Evolutionary conservation across 2,329 filamentous ascomycete genomes (phyloP).

Genomic region (Rhynchosporium secalis): DNA sequence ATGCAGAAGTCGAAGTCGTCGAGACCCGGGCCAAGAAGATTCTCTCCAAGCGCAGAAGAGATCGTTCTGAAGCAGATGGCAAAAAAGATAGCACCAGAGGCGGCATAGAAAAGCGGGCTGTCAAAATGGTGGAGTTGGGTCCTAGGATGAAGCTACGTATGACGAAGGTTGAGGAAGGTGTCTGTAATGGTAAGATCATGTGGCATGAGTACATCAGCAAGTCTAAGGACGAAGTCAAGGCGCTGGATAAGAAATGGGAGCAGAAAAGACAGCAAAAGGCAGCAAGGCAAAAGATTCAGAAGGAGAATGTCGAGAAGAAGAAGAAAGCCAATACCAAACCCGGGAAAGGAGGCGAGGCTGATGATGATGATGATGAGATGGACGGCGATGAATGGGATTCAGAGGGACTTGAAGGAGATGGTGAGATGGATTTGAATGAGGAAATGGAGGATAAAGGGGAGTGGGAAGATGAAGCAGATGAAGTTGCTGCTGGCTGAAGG

Average conservation of each 20-base stretch:
- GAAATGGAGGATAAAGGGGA: constrained; percentile 38
- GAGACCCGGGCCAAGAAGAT: constrained; percentile 65
- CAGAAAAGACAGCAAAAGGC: constrained; percentile 78
- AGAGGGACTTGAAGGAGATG: constrained; percentile 40
- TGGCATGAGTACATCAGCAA: constrained; percentile 97
- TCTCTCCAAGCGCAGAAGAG: constrained; percentile 48
- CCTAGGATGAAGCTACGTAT: constrained; percentile 85
- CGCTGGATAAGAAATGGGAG: constrained; percentile 82
- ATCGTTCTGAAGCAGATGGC: constrained; percentile 45
- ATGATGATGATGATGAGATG: constrained; percentile 51
- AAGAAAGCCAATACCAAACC: constrained; percentile 57
- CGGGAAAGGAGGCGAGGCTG: constrained; percentile 54
- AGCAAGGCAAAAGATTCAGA: constrained; percentile 76
- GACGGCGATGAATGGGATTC: constrained; percentile 47
- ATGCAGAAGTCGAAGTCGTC: constrained; percentile 88
- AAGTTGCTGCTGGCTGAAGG: constrained; percentile 38
- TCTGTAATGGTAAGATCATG: constrained; percentile 88
- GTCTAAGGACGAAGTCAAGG: constrained; percentile 71
- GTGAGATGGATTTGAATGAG: constrained; percentile 39
- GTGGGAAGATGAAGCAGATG: constrained; percentile 40
- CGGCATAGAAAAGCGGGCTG: constrained; percentile 70
- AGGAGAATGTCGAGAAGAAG: constrained; percentile 88
- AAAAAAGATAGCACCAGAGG: constrained; percentile 43
- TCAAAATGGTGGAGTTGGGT: constrained; percentile 90
- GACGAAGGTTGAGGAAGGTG: constrained; percentile 93